Conservation (phyloP, 1,284 basidiomycete genomes). For the Phlebopus sp. region DNA sequence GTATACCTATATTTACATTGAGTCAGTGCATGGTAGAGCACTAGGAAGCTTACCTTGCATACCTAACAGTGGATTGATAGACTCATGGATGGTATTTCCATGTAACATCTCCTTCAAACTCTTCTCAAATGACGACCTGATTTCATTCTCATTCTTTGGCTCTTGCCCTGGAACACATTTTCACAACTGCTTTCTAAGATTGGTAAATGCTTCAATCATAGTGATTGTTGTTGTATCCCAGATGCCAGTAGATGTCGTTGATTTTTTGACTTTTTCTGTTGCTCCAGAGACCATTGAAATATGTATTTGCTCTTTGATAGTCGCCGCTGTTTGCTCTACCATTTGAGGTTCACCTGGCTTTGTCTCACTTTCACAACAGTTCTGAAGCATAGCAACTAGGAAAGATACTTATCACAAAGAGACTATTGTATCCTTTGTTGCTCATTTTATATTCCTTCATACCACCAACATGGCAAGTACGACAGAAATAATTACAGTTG, state of each 20-base stretch:
- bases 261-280: slow-evolving; percentile 1
- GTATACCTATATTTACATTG: slow-evolving; percentile 35
- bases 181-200: slow-evolving; percentile 1
- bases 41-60: neutral
- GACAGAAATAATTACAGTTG: too few species aligned
- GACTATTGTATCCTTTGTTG: slow-evolving; percentile 14
- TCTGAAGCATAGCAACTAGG: too few species aligned
- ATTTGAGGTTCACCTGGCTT: slow-evolving; percentile 1
- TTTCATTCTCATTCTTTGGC: neutral
- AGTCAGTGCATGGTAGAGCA: neutral
- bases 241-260: neutral
- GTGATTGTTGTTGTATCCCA: neutral
- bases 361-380: neutral
- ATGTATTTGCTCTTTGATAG: neutral
- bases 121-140: slow-evolving; percentile 2
- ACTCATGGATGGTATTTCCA: neutral
- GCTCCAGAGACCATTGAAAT: neutral
- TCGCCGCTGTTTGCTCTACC: neutral
- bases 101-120: neutral
- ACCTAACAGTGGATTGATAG: slow-evolving; percentile 22
- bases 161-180: neutral
- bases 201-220: neutral
- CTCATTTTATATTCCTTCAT: slow-evolving; percentile 18
- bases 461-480: slow-evolving; percentile 27
- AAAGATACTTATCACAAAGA: slow-evolving; percentile 14